Evolutionary conservation across 805 yeast genomes (phyloP), one percentile per base, ranked within the genome.

Genomic region (Metschnikowia bowlesiae): DNA sequence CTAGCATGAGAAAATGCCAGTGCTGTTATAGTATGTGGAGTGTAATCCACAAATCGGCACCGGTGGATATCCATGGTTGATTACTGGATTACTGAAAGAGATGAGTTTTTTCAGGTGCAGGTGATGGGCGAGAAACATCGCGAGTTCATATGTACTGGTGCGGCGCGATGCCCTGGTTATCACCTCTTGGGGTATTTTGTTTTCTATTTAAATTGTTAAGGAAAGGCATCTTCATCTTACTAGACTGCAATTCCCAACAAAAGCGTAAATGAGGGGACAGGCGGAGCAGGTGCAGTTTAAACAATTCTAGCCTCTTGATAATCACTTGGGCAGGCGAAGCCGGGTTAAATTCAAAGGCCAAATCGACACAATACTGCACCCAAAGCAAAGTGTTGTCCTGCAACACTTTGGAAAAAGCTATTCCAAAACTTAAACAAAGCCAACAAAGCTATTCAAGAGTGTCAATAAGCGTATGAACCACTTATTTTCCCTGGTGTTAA

Each of bases 31-130:
- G 89, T 81, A 48, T 86, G 90, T 3, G 97, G 92, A 10, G 85
- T 81, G 59, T 82, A 87, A 66, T 92, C 96, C 68, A 90, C 89
- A 70, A 94, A 92, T 48, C 96, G 78, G 66, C 96, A 87, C 62
- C 97, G 81, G 68, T 92, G 97, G 57, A 92, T 80, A 64, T 85
- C 84, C 87, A 87, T 84, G 42, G 28, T 60, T 33, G 38, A 14
- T 30, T 38, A 41, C 36, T 33, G 37, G 48, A 14, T 30, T 38
- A 41, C 36, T 33, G 40, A 48, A 42, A 43, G 34, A 39, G 48
- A 51, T 40, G 42, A 50, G 50, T 49, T 46, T 55, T 55, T 55
- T 40, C 51, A 32, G 54, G 45, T 55, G 58, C 55, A 54, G 57
- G 58, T 49, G 55, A 53, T 53, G 55, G 49, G 44, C 14, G 51